These are phyloP conservation scores for Mycena epipterygia DNA, from an alignment of 768 basidiomycete species.

Conservation along the genomic window DNA sequence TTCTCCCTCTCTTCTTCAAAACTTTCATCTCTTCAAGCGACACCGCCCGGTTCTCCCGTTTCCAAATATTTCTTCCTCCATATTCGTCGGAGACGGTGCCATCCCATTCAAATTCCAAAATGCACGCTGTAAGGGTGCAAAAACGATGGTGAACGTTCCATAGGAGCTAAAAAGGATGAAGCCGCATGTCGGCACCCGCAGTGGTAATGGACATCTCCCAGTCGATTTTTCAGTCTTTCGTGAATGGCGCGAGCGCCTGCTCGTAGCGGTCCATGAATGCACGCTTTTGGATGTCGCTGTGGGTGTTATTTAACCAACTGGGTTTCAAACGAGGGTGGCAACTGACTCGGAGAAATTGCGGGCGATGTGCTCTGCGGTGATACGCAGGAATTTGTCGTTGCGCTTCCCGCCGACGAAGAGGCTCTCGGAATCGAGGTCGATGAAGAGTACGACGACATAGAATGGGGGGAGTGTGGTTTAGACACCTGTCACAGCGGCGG, in stretches of 20 bases:
- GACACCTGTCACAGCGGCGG: slow-evolving; percentile 36
- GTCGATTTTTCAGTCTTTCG: slow-evolving; percentile 31
- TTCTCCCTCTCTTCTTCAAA: slow-evolving; percentile 10
- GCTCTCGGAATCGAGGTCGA: slow-evolving; percentile 36
- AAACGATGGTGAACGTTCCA: background rate
- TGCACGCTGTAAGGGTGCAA: slow-evolving; percentile 6
- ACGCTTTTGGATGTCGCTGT: slow-evolving; percentile 16
- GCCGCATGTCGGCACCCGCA: slow-evolving; percentile 33
- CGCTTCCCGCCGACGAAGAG: slow-evolving; percentile 40
- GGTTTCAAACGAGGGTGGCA: too few relatives aligned
- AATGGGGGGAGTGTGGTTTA: slow-evolving; percentile 38
- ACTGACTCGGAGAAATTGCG: slow-evolving; percentile 34
- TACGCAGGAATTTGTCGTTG: slow-evolving; percentile 33
- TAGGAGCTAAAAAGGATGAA: background rate
- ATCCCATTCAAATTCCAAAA: slow-evolving; percentile 35
- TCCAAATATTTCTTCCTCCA: slow-evolving; percentile 35
- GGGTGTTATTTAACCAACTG: too few relatives aligned
- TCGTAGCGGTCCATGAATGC: slow-evolving; percentile 34
- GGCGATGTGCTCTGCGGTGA: slow-evolving; percentile 39
- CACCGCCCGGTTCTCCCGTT: slow-evolving; percentile 30
- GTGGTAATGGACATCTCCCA: slow-evolving; percentile 35
- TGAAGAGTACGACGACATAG: slow-evolving; percentile 43
- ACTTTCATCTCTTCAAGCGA: slow-evolving; percentile 20
- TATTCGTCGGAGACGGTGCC: slow-evolving; percentile 19
- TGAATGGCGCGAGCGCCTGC: slow-evolving; percentile 28